Base-by-base conservation (phyloP, 345 rosid genomes). In the Angophora floribunda region DNA sequence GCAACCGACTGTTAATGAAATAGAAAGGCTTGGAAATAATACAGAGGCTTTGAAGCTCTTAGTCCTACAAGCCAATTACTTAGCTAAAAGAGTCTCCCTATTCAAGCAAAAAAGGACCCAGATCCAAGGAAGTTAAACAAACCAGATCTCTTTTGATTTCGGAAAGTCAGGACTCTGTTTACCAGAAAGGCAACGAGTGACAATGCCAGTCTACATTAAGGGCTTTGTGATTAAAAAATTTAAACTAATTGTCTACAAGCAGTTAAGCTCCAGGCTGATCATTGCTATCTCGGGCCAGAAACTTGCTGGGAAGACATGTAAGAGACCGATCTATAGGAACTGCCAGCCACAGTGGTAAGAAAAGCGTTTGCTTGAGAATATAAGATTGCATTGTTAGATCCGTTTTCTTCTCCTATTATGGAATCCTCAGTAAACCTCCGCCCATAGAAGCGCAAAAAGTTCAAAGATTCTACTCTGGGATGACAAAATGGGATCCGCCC, bases 361-460 rank as follows among this genome's bases (percentile, higher is more conserved):
- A 91, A 90, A 80, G 89, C 90, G 26, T 92, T 91, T 45, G 75
- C 94, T 87, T 85, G 90, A 85, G 90, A 91, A 90, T 88, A 89
- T 24, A 52, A 84, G 89, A 91, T 78, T 53, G 70, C 65, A 51
- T 89, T 90, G 59, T 91, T 91, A 52, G 92, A 93, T 63, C 87
- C 90, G 22, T 89, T 88, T 30, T 88, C 91, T 41, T 88, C 95
- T 88, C 88, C 94, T 59, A 95, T 92, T 85, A 89, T 89, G 30
- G 99, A 97, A 88, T 97, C 94, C 90, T 97, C 99, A 0, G 95
- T 90, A 88, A 96, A 97, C 51, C 97, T 90, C 36, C 94, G 93
- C 36, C 99, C 98, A 70, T 96, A 96, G 87, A 95, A 96, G 78
- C 96, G 94, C 92, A 97, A 91, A 90, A 97, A 97, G 57, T 95